phyloP scores from a whole-genome alignment of 78 protist genomes.

The Dictyostelium capitatum region DNA sequence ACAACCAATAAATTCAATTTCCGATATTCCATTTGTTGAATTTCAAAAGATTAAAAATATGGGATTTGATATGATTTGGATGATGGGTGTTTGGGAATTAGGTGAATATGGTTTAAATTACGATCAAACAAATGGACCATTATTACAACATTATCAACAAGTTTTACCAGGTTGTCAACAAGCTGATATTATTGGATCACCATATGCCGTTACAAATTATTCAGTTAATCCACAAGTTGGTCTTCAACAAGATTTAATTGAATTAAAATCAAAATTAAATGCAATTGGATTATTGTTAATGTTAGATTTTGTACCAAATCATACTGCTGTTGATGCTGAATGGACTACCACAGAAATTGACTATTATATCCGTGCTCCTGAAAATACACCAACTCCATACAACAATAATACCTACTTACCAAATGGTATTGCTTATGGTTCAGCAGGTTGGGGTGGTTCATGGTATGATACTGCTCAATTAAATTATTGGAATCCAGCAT shows the following conservation, averaged over 20 bases:
- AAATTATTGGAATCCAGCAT: conserved; percentile 89
- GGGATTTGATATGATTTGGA: conserved; percentile 88
- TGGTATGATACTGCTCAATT: conserved; percentile 90
- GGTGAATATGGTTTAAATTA: conserved; percentile 86
- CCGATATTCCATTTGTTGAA: conserved; percentile 78
- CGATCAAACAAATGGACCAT: conserved; percentile 87
- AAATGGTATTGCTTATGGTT: conserved; percentile 94
- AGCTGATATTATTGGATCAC: conserved; percentile 95
- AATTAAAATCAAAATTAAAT: conserved; percentile 55
- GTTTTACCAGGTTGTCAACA: conserved; percentile 76
- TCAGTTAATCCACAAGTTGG: conserved; percentile 87
- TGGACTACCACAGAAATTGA: conserved; percentile 45
- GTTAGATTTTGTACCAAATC: conserved; percentile 96
- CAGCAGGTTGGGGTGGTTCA: conserved; percentile 73
- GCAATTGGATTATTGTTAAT: conserved; percentile 83
- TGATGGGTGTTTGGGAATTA: conserved; percentile 94
- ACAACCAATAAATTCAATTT: neutral
- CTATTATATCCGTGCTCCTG: conserved; percentile 85
- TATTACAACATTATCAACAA: conserved; percentile 72
- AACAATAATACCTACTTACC: conserved; percentile 74
- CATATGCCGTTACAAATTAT: conserved; percentile 90
- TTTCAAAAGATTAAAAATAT: conserved; percentile 66
- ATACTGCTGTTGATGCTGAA: conserved; percentile 89
- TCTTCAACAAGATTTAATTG: conserved; percentile 43
- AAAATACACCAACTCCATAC: conserved; percentile 67